Evolutionary conservation across 2,329 filamentous ascomycete species (phyloP).

Genomic region (Aureobasidium sp.): DNA sequence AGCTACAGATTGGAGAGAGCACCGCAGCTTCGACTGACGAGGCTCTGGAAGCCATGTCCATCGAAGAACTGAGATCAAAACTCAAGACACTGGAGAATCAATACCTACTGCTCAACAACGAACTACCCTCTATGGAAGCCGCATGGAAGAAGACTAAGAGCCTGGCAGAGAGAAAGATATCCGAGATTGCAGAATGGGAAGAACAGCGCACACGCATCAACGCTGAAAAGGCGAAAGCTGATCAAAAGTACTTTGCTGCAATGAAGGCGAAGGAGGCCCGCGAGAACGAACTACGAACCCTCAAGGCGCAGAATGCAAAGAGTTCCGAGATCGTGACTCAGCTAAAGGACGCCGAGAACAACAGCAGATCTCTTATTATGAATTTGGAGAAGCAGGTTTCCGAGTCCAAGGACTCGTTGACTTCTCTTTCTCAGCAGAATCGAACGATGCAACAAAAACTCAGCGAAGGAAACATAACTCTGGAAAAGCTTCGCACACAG

Average conservation of each 20-base stretch:
- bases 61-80: conserved; percentile 65
- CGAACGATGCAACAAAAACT: conserved; percentile 65
- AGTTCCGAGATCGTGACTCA: conserved; percentile 90
- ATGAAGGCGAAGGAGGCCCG: conserved; percentile 89
- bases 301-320: conserved; percentile 77
- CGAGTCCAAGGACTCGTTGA: conserved; percentile 72
- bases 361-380: conserved; percentile 64
- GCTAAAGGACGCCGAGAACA: conserved; percentile 80
- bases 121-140: conserved; percentile 79
- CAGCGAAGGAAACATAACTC: conserved; percentile 59
- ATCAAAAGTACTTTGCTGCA: conserved; percentile 95
- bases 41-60: conserved; percentile 48
- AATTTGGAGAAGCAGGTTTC: conserved; percentile 88
- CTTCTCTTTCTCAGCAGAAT: conserved; percentile 61
- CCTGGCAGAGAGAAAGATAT: conserved; percentile 76
- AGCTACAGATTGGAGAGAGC: conserved; percentile 45
- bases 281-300: conserved; percentile 67
- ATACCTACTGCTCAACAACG: conserved; percentile 75
- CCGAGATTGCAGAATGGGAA: conserved; percentile 66
- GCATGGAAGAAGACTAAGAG: conserved; percentile 86
- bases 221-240: conserved; percentile 90
- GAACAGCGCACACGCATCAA: conserved; percentile 66
- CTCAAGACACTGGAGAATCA: conserved; percentile 69
- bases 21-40: conserved; percentile 23
- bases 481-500: conserved; percentile 67